Conservation (phyloP, 1,139 yeast genomes). For the Lodderomyces pseudojiufengensis region DNA sequence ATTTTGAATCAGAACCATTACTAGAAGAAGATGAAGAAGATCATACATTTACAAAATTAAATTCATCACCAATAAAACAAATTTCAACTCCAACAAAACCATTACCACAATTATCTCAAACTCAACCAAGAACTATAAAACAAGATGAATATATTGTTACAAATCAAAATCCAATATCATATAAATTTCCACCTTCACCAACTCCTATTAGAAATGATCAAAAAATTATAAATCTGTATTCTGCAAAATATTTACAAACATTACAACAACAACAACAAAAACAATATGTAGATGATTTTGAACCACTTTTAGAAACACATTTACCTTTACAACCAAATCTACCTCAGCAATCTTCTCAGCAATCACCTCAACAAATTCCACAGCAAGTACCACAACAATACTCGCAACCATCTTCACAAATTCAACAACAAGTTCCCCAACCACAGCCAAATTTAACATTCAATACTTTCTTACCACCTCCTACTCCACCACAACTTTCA, state of each 20-base stretch:
- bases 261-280: conserved; percentile 17
- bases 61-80: conserved; percentile 13
- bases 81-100: conserved; percentile 10
- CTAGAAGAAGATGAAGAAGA: conserved; percentile 16
- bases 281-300: conserved; percentile 42
- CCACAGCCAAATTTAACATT: conserved; percentile 11
- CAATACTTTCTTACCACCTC: conserved; percentile 39
- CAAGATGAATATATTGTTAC: conserved; percentile 39
- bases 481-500: conserved; percentile 42
- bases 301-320: conserved; percentile 24
- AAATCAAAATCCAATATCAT: conserved; percentile 36
- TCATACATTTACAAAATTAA: conserved; percentile 1
- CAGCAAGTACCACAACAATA: conserved; percentile 1
- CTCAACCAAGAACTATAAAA: conserved; percentile 11
- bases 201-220: conserved; percentile 21
- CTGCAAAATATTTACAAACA: conserved; percentile 45
- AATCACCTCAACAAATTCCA: conserved; percentile 1
- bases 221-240: conserved; percentile 28
- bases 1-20: conserved; percentile 14
- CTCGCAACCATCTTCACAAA: conserved; percentile 9
- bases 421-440: conserved; percentile 10
- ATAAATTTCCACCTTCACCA: conserved; percentile 49
- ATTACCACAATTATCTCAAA: conserved; percentile 5
- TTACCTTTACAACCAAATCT: conserved; percentile 5
- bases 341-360: not conserved